Base-by-base conservation (phyloP, 192 early-diverging fungal genomes). In the Allomyces javanicus region DNA sequence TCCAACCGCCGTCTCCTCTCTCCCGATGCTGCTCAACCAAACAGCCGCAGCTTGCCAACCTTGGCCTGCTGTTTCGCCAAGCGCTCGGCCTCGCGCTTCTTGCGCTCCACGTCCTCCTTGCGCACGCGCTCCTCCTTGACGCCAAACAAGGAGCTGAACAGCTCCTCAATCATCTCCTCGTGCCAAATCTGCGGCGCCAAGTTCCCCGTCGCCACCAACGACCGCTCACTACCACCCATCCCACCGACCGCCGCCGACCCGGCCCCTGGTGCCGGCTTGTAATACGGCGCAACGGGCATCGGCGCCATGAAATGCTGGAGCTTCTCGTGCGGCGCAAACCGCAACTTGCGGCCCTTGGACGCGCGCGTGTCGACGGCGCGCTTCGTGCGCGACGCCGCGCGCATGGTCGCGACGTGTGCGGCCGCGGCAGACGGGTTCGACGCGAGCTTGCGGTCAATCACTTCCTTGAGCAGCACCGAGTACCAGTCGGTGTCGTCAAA, bases 401-500 rank as follows among this genome's bases (percentile, higher is more conserved):
- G 50, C 50, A 58, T 14, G 0, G 50, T n/a, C 50, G 50, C 50
- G 5, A 21, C 17, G 17, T 58, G 50, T 12, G 50, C 50, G 50
- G 50, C 50, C 0, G 12, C 17, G 0, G 50, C 50, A 1, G 50
- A 14, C 50, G 50, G 50, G 17, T 14, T n/a, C 17, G 2, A 14
- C 21, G 50, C 50, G 50, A 58, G 50, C 50, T 58, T 58, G 64
- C 84, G 87, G 72, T 98, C 95, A 62, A 98, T 94, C 65, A 98
- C 74, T 77, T 98, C 95, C 62, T 92, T 88, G 67, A 98, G 69
- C 62, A 93, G 79, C 64, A 91, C 89, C 68, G 91, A 87, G 73
- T 98, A 98, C 72, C 91, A 98, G 74, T 98, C 95, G 1, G 84
- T 81, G 69, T 98, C 95, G 70, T 98, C 95, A 77, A 96, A 98